A percentile compares a stretch with the other conserved stretches of the same genome.
Conservation (phyloP, 2,329 filamentous ascomycete genomes). For the Paracamarosporium sp. region DNA sequence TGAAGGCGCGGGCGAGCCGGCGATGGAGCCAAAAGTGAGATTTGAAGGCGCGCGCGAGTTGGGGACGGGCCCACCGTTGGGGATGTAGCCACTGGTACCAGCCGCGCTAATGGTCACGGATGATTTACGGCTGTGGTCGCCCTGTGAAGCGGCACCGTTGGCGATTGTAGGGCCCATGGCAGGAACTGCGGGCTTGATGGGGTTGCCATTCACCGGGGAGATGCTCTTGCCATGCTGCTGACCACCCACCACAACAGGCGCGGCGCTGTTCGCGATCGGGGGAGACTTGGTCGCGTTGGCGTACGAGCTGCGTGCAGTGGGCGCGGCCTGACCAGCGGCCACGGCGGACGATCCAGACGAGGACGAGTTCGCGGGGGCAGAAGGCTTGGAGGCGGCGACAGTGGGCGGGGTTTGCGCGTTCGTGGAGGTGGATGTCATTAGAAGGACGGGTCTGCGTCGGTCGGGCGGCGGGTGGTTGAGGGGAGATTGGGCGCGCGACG, state of each 20-base stretch:
- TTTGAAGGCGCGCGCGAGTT: slow-evolving; percentile 59
- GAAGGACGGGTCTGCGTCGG: slow-evolving; percentile 36
- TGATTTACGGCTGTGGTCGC: slow-evolving; percentile 83
- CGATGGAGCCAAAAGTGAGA: slow-evolving; percentile 84
- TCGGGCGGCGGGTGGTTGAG: slow-evolving; percentile 12
- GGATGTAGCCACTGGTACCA: slow-evolving; percentile 75
- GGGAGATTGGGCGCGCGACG: slow-evolving; percentile 12
- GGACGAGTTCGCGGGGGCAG: slow-evolving; percentile 56
- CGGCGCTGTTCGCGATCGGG: slow-evolving; percentile 58
- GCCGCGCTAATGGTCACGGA: slow-evolving; percentile 92
- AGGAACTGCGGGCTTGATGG: slow-evolving; percentile 74
- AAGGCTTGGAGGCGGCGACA: slow-evolving; percentile 53
- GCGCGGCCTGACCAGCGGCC: slow-evolving; percentile 62
- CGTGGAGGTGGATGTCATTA: slow-evolving; percentile 67
- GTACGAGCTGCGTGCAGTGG: slow-evolving; percentile 64
- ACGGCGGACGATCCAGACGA: slow-evolving; percentile 57
- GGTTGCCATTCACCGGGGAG: slow-evolving; percentile 83
- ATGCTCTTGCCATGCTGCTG: slow-evolving; percentile 57
- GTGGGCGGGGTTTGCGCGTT: slow-evolving; percentile 57
- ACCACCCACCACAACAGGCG: slow-evolving; percentile 61
- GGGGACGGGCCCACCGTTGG: slow-evolving; percentile 75
- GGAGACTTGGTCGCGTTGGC: slow-evolving; percentile 64
- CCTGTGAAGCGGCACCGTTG: slow-evolving; percentile 67
- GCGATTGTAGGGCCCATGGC: slow-evolving; percentile 65
- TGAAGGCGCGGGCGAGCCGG: slow-evolving; percentile 64